Evolutionary conservation across 1,284 basidiomycete species (phyloP).

Genomic region (Ustanciosporium gigantosporum): DNA sequence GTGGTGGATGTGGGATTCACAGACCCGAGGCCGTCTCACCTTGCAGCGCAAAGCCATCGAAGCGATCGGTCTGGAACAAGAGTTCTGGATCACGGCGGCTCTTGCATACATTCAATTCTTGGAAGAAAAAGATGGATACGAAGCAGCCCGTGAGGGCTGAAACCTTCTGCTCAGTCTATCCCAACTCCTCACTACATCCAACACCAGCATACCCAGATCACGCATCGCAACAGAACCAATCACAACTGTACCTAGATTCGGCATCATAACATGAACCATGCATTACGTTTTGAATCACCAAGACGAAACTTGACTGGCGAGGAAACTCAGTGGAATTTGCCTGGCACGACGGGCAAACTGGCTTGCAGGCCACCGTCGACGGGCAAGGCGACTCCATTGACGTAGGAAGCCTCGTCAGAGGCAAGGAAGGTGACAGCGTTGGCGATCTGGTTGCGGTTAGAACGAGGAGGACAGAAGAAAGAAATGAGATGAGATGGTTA

Average conservation of each 20-base stretch:
- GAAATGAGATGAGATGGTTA: no score
- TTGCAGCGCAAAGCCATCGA: slow-evolving; percentile 43
- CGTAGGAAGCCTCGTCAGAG: slow-evolving; percentile 80
- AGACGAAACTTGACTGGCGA: no score
- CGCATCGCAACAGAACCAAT: neutral
- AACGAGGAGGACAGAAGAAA: no score
- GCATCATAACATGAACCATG: no score
- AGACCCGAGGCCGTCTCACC: slow-evolving; percentile 28
- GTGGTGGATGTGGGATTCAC: slow-evolving; percentile 47
- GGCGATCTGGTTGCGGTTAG: slow-evolving; percentile 73
- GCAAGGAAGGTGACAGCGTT: slow-evolving; percentile 82
- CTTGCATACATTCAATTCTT: slow-evolving; percentile 52
- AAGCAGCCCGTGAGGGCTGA: slow-evolving; percentile 20
- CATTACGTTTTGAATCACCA: no score
- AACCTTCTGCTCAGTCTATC: neutral
- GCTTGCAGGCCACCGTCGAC: slow-evolving; percentile 83
- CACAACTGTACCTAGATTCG: no score
- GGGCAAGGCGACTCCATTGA: slow-evolving; percentile 85
- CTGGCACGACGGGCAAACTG: slow-evolving; percentile 74
- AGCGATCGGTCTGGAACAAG: slow-evolving; percentile 36
- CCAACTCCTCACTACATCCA: no score
- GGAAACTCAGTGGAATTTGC: slow-evolving; percentile 63
- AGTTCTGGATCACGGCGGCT: slow-evolving; percentile 47
- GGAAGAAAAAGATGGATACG: slow-evolving; percentile 43
- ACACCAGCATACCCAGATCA: neutral